These are phyloP conservation scores for Nicotiana paniculata DNA, from an alignment of 257 asterid genomes.

Conservation along the genomic window DNA sequence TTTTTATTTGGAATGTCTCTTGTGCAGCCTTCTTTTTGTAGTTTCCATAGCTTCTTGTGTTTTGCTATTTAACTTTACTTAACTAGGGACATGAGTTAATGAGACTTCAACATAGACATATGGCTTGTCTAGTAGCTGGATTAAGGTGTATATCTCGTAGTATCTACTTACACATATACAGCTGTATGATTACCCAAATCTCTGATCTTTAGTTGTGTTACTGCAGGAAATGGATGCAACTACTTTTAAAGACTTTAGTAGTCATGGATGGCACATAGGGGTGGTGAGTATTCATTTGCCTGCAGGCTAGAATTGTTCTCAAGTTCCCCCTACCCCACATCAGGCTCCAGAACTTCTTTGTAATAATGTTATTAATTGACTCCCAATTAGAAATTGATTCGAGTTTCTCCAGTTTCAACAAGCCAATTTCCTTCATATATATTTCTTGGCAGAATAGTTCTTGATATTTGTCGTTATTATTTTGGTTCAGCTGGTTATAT, in stretches of 20 bases:
- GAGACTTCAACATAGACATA: background rate
- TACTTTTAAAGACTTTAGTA: slow-evolving; percentile 52
- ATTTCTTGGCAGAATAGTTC: background rate
- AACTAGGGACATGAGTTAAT: background rate
- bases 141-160: background rate
- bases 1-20: background rate
- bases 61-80: background rate
- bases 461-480: background rate
- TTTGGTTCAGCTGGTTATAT: background rate
- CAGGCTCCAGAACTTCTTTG: background rate
- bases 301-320: background rate
- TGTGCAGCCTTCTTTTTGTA: background rate
- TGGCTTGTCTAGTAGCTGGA: background rate
- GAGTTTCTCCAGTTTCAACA: background rate
- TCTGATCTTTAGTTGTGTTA: background rate
- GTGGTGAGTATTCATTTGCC: slow-evolving; percentile 42
- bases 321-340: background rate
- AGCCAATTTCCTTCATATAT: background rate
- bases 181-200: background rate
- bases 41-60: background rate
- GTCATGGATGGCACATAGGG: slow-evolving; percentile 83
- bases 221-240: slow-evolving; percentile 87
- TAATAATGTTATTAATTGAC: background rate
- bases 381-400: background rate
- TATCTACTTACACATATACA: background rate